Base-by-base conservation (phyloP, 2,329 filamentous ascomycete species). In the Phoma sp. region DNA sequence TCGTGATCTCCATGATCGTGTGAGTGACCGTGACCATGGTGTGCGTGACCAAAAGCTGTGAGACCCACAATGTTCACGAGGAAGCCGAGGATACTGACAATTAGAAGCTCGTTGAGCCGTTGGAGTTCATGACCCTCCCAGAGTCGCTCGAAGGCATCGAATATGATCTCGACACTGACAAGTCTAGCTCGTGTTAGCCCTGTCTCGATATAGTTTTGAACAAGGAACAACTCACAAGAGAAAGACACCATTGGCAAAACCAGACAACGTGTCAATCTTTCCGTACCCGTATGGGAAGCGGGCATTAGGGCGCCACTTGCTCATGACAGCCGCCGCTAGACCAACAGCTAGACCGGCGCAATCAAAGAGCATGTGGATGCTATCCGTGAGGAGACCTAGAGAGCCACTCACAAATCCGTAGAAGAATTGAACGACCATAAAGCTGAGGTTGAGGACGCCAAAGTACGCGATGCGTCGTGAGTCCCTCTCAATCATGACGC, bases 301-400 rank as follows among this genome's bases (percentile, higher is more conserved):
- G 55, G 89, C 83, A 71, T 89, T 96, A 0, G 92, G 89, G 1
- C 93, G 92, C 93, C 95, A 97, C 76, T 98, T 98, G 76, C 91
- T 95, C 80, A 96, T 91, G 5, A 99, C 92, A 1, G 93, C 89
- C 25, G 95, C 95, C 65, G 93, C 89, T 8, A 99, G 81, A 9
- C 95, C 95, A 32, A 99, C 92, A 1, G 90, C 86, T 25, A 99
- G 83, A 18, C 93, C 95, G 32, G 97, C 87, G 64, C 95, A 99
- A 76, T 99, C 95, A 67, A 99, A 98, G 69, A 99, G 93, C 95
- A 99, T 99, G 77, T 99, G 95, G 59, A 99, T 95, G 68, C 93
- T 98, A 75, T 99, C 95, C 63, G 92, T 96, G 14, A 99, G 84
- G n/a, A 99, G 82, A 2, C 95, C 95, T 4, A 99, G 80, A 0